Conservation (phyloP, 1,284 basidiomycete species). For the Papiliotrema fonsecae region DNA sequence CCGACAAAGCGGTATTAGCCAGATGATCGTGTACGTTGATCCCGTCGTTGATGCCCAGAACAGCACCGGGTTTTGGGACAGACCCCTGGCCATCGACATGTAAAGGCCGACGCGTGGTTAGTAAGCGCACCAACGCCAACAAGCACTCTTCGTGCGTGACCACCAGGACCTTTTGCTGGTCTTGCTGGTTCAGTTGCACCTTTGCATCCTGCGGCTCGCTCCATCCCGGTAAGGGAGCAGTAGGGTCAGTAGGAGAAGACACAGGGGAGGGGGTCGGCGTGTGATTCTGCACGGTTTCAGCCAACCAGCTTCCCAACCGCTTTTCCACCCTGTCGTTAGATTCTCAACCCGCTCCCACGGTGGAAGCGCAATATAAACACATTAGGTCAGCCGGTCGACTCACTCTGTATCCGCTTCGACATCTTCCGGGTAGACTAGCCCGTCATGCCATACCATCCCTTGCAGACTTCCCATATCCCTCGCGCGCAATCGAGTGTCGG, state of each 20-base stretch:
- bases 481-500: not conserved
- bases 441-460: not conserved
- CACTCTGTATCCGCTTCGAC: not conserved
- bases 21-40: not conserved
- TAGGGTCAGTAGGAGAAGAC: not conserved
- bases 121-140: not conserved
- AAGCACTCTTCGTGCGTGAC: not conserved
- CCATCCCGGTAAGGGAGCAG: too few species aligned
- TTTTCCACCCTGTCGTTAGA: not conserved
- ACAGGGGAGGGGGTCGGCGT: not conserved
- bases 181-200: too few species aligned
- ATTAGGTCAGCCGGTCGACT: not conserved
- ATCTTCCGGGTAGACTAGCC: not conserved
- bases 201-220: too few species aligned
- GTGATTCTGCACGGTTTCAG: not conserved
- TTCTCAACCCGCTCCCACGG: too few species aligned
- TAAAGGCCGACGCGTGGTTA: not conserved
- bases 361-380: too few species aligned
- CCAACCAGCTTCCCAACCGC: not conserved
- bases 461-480: conserved; percentile 2
- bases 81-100: not conserved
- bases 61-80: not conserved
- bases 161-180: not conserved
- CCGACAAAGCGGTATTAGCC: not conserved
- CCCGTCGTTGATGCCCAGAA: not conserved